Conservation (phyloP, 2,329 filamentous ascomycete species). For the Fusarium nurragi region DNA sequence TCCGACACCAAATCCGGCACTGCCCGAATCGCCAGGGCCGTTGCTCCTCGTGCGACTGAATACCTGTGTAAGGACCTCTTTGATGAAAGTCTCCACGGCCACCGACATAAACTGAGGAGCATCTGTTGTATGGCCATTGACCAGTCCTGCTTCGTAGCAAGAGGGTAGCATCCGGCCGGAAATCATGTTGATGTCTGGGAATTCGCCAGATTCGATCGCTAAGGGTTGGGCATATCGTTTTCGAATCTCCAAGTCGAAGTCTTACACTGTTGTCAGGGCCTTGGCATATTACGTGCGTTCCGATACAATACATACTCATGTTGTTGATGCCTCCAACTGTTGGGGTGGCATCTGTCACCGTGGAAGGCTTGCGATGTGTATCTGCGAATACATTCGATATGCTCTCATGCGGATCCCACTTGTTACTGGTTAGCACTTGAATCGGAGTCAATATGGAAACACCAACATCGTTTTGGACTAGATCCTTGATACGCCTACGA, state of each 20-base stretch:
- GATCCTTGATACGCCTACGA: slow-evolving; percentile 72
- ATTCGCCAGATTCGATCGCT: slow-evolving; percentile 74
- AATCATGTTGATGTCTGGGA: slow-evolving; percentile 71
- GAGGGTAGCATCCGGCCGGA: slow-evolving; percentile 73
- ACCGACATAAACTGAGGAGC: slow-evolving; percentile 71
- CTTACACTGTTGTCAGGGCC: slow-evolving; percentile 51
- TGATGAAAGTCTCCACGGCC: slow-evolving; percentile 73
- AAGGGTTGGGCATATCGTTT: slow-evolving; percentile 72
- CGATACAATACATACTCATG: slow-evolving; percentile 69
- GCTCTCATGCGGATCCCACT: slow-evolving; percentile 66
- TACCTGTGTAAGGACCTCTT: slow-evolving; percentile 70
- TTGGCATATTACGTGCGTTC: neutral
- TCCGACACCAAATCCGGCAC: slow-evolving; percentile 70
- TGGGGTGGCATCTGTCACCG: slow-evolving; percentile 69
- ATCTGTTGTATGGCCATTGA: slow-evolving; percentile 66
- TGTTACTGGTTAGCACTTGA: slow-evolving; percentile 31
- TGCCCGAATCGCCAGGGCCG: slow-evolving; percentile 69
- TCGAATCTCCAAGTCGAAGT: slow-evolving; percentile 73
- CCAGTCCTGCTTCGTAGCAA: slow-evolving; percentile 72
- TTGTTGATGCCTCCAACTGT: slow-evolving; percentile 81
- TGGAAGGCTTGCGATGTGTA: slow-evolving; percentile 56
- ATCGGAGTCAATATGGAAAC: neutral
- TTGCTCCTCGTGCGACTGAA: slow-evolving; percentile 73
- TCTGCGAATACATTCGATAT: slow-evolving; percentile 64
- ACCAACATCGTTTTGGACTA: slow-evolving; percentile 69